phyloP scores from a whole-genome alignment of 257 asterid genomes.

The Datura wrightii region DNA sequence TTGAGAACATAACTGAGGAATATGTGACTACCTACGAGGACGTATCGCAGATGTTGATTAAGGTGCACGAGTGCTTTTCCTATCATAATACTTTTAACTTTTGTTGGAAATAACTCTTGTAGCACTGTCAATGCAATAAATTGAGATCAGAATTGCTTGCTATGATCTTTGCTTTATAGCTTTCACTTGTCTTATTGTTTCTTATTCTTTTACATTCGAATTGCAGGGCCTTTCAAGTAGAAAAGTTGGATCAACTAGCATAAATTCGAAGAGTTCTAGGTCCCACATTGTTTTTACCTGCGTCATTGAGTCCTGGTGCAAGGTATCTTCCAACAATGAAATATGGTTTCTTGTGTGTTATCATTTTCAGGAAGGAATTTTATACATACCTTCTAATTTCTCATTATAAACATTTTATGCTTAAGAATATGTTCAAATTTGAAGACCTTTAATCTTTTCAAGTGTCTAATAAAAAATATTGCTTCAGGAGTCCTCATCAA shows the following conservation, averaged over 20 bases:
- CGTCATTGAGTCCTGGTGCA: conserved; percentile 94
- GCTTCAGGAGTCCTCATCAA: conserved; percentile 83
- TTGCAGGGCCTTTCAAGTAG: conserved; percentile 89
- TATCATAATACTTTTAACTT: neutral
- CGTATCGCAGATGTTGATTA: conserved; percentile 79
- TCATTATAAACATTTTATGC: too few relatives aligned
- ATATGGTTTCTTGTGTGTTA: conserved; percentile 11
- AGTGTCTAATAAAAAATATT: conserved; percentile 8
- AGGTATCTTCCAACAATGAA: conserved; percentile 53
- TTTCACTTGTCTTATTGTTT: conserved; percentile 16
- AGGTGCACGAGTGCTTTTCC: conserved; percentile 48
- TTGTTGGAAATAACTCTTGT: neutral
- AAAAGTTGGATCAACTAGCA: conserved; percentile 84
- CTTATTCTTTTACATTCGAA: neutral
- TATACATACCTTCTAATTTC: too few relatives aligned
- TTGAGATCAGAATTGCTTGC: neutral
- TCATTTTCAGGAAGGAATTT: neutral
- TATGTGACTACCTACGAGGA: conserved; percentile 83
- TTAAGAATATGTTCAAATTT: neutral
- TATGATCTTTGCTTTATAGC: neutral
- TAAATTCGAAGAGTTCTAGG: conserved; percentile 96
- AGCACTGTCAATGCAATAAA: neutral
- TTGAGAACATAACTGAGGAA: conserved; percentile 91
- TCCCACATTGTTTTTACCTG: conserved; percentile 88
- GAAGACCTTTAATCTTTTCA: neutral